phyloP scores from a whole-genome alignment of 768 basidiomycete genomes.

The Gelatoporia subvermispora region DNA sequence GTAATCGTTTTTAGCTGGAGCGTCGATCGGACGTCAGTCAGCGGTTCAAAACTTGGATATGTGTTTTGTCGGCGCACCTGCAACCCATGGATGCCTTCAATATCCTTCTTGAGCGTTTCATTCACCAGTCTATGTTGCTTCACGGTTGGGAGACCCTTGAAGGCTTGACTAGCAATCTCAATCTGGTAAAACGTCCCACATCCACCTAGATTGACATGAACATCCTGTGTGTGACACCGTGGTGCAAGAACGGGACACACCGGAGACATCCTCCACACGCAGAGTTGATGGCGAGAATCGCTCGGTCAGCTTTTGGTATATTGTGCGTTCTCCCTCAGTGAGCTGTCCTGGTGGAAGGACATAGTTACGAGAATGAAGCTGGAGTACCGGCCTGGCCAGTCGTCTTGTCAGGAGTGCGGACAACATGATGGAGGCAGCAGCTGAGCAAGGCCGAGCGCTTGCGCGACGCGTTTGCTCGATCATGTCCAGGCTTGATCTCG shows the following conservation, averaged over 20 bases:
- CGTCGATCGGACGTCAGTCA: background rate
- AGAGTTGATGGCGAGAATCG: constrained; percentile 78
- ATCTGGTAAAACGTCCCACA: constrained; percentile 98
- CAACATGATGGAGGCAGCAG: constrained; percentile 22
- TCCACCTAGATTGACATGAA: constrained; percentile 53
- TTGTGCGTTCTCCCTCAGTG: constrained; percentile 63
- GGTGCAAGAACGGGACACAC: constrained; percentile 4
- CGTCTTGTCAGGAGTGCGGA: constrained; percentile 18
- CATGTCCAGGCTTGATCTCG: too few species aligned
- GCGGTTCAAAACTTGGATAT: background rate
- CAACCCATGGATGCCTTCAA: constrained; percentile 87
- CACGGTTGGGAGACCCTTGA: constrained; percentile 80
- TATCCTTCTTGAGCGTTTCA: constrained; percentile 80
- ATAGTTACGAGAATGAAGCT: constrained; percentile 12
- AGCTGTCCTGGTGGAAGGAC: constrained; percentile 19
- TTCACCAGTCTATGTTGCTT: constrained; percentile 95
- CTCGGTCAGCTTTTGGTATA: constrained; percentile 66
- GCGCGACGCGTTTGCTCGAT: background rate
- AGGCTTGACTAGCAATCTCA: constrained; percentile 74
- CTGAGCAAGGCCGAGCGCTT: background rate
- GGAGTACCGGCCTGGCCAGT: constrained; percentile 5
- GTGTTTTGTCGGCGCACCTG: constrained; percentile 52
- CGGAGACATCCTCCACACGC: constrained; percentile 92
- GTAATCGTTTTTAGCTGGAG: constrained; percentile 18
- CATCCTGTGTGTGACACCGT: background rate